phyloP scores from a whole-genome alignment of 2,329 filamentous ascomycete genomes.

The Xylariaceae sp. region DNA sequence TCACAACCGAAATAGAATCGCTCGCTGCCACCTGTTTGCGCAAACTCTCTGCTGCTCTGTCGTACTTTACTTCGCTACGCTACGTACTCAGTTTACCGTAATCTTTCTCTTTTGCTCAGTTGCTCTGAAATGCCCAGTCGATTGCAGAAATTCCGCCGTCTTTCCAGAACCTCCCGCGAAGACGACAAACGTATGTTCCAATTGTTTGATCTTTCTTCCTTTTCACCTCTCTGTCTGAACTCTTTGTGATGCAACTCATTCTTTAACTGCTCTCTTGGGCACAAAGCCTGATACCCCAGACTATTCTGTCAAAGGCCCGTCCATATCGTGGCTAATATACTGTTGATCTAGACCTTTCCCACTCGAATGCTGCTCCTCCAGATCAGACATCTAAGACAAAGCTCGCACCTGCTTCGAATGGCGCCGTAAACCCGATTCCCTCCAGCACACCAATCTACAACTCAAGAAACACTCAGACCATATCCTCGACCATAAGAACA shows the following conservation, averaged over 20 bases:
- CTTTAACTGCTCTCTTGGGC: too few relatives aligned
- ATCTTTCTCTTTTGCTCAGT: neutral
- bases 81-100: neutral
- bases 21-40: too few relatives aligned
- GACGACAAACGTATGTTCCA: slow-evolving; percentile 27
- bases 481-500: slow-evolving; percentile 48
- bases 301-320: slow-evolving; percentile 6
- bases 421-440: slow-evolving; percentile 21
- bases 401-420: slow-evolving; percentile 19
- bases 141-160: slow-evolving; percentile 28
- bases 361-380: slow-evolving; percentile 20
- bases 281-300: too few relatives aligned
- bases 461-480: slow-evolving; percentile 29
- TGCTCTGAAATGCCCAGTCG: slow-evolving; percentile 31
- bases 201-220: slow-evolving; percentile 9
- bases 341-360: slow-evolving; percentile 15
- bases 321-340: too few relatives aligned
- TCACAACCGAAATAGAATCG: too few relatives aligned
- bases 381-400: slow-evolving; percentile 21
- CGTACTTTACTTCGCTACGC: too few relatives aligned
- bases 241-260: too few relatives aligned
- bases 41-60: too few relatives aligned
- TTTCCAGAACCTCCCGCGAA: slow-evolving; percentile 13
- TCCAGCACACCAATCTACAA: slow-evolving; percentile 21
- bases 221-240: slow-evolving; percentile 1